Evolutionary conservation across 805 yeast species (phyloP).

Genomic region (Zygoascus flipseniorum): DNA sequence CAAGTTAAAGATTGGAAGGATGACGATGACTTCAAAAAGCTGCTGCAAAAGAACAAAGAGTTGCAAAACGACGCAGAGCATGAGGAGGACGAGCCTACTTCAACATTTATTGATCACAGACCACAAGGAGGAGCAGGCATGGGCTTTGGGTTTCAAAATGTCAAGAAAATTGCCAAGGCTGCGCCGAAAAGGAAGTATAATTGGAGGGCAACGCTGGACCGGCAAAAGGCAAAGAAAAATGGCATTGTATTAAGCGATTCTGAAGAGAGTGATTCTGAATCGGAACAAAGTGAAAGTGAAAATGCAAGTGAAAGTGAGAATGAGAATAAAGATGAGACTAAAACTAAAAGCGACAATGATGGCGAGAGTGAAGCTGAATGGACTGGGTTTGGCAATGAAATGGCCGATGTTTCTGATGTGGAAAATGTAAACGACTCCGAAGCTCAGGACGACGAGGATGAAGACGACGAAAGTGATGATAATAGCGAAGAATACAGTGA

Average conservation of each 20-base stretch:
- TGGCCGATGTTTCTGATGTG: slow-evolving; percentile 15
- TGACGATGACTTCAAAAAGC: slow-evolving; percentile 14
- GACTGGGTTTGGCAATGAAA: slow-evolving; percentile 16
- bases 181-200: slow-evolving; percentile 46
- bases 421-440: slow-evolving; percentile 7
- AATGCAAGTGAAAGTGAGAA: slow-evolving; percentile 13
- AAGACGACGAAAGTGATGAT: slow-evolving; percentile 25
- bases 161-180: slow-evolving; percentile 11
- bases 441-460: slow-evolving; percentile 21
- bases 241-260: slow-evolving; percentile 22
- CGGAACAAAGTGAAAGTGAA: slow-evolving; percentile 20
- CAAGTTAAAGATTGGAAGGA: slow-evolving; percentile 54
- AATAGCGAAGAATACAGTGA: slow-evolving; percentile 11
- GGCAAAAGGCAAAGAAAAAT: slow-evolving; percentile 30
- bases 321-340: slow-evolving; percentile 5
- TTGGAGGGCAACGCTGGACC: slow-evolving; percentile 58
- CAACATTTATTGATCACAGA: slow-evolving; percentile 62
- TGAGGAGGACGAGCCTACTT: slow-evolving; percentile 19
- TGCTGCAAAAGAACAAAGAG: slow-evolving; percentile 8
- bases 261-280: slow-evolving; percentile 19
- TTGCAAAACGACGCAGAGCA: slow-evolving; percentile 7
- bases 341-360: slow-evolving; percentile 2
- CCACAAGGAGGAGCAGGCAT: slow-evolving; percentile 52
- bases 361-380: slow-evolving; percentile 2
- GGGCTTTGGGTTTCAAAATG: slow-evolving; percentile 44